A percentile compares a stretch with the other conserved stretches of the same genome.
phyloP scores from a whole-genome alignment of 768 basidiomycete genomes.

The Macrolepiota fuliginosa region DNA sequence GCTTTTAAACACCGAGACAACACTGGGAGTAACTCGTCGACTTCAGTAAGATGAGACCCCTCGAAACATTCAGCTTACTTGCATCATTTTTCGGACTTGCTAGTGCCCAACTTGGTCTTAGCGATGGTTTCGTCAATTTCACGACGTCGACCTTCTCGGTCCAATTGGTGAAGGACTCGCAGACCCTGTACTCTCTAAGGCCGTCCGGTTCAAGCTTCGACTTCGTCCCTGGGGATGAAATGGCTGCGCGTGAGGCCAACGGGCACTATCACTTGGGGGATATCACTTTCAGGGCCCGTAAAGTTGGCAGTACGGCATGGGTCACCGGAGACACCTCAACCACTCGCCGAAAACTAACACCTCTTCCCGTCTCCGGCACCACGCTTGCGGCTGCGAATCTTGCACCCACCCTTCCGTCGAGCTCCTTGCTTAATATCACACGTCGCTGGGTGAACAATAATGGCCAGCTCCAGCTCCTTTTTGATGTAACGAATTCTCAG shows the following conservation, averaged over 20 bases:
- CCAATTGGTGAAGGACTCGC: conserved; percentile 53
- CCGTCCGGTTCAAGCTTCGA: conserved; percentile 41
- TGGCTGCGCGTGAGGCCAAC: conserved; percentile 45
- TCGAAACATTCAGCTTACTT: not conserved
- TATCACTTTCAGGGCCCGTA: conserved; percentile 49
- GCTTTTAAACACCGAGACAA: not conserved
- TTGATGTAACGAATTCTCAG: conserved; percentile 49
- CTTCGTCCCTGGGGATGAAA: conserved; percentile 51
- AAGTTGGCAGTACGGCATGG: conserved; percentile 44
- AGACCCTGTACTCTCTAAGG: conserved; percentile 51
- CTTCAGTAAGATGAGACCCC: conserved; percentile 4
- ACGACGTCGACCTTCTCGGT: conserved; percentile 42
- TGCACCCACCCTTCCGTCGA: conserved; percentile 43
- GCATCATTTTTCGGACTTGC: conserved; percentile 1
- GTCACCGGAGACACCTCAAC: conserved; percentile 43
- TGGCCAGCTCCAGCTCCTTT: conserved; percentile 42
- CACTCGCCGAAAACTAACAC: conserved; percentile 35
- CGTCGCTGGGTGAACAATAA: conserved; percentile 48
- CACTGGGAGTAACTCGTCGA: not conserved
- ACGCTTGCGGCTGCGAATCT: conserved; percentile 49
- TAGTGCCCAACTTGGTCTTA: conserved; percentile 32
- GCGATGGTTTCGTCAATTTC: conserved; percentile 46
- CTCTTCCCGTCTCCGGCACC: conserved; percentile 37
- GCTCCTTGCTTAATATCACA: conserved; percentile 45
- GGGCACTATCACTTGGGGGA: conserved; percentile 55